Base-by-base conservation (phyloP, 345 rosid species). In the Gossypium stocksii region DNA sequence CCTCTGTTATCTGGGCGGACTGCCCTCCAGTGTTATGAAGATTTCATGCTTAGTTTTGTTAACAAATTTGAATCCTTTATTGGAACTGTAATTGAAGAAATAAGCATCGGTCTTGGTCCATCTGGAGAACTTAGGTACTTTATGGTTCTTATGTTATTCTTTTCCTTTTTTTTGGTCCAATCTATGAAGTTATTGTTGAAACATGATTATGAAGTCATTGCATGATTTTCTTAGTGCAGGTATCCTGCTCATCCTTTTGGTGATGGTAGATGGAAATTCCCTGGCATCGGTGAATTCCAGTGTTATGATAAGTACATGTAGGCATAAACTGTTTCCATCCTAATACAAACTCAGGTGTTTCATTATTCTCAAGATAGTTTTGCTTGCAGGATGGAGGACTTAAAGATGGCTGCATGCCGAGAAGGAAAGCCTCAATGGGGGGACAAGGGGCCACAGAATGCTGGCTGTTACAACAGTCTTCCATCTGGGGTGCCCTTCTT, bases 241-340 rank as follows among this genome's bases (percentile, higher is more conserved):
- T 88, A 88, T 80, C 92, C 90, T 78, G 83, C 92, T 63, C 92
- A 86, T 83, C 92, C 92, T 74, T 77, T 77, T 53, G 87, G 87
- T 67, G 88, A 86, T 78, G 90, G 87, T 68, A 86, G 90, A 80
- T 88, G 92, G 92, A 81, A 80, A 73, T 88, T 88, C 77, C 90
- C 90, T 78, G 92, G 92, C 71, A 88, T 86, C 49, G 92, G 92
- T 82, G 92, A 88, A 88, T 88, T 88, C 51, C 92, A 88, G 65
- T 88, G 92, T 71, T 86, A 88, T 78, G 92, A 88, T 84, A 88
- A 88, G 79, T 88, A 88, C 81, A 88, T 88, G 92, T 88, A 79
- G 78, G 92, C 38, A 5, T 74, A 52, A 63, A 70, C 13, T 0
- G 54, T 58, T 46, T 10, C 13, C n/a, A 19, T 73, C 63, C 1